A percentile compares a stretch with the other conserved stretches of the same genome.
phyloP scores from a whole-genome alignment of 495 filamentous ascomycete species.

The Xylaria venustula region DNA sequence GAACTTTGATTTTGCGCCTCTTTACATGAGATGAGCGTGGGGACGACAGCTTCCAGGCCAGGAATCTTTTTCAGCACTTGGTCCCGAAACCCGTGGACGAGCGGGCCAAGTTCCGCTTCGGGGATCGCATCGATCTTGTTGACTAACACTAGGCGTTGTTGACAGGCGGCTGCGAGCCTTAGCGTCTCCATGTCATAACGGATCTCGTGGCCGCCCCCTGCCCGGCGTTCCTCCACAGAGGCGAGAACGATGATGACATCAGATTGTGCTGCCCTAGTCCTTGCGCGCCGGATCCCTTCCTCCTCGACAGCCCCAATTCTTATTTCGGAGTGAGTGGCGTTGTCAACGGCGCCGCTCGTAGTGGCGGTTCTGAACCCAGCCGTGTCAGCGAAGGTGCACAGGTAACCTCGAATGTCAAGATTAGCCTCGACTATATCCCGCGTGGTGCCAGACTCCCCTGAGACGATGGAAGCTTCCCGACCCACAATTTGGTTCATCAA shows the following conservation, averaged over 20 bases:
- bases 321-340: slow-evolving; percentile 14
- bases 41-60: slow-evolving; percentile 23
- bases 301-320: slow-evolving; percentile 73
- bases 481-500: slow-evolving; percentile 90
- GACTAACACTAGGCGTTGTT: slow-evolving; percentile 66
- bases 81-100: slow-evolving; percentile 32
- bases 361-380: slow-evolving; percentile 66
- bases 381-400: slow-evolving; percentile 87
- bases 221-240: slow-evolving; percentile 56
- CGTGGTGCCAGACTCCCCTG: slow-evolving; percentile 86
- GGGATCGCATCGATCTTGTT: slow-evolving; percentile 76
- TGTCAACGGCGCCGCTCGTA: slow-evolving; percentile 14
- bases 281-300: slow-evolving; percentile 88
- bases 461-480: slow-evolving; percentile 91
- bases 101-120: slow-evolving; percentile 18
- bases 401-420: slow-evolving; percentile 84
- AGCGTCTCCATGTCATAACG: slow-evolving; percentile 49
- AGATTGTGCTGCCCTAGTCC: slow-evolving; percentile 73
- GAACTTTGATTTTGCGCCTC: slow-evolving; percentile 32
- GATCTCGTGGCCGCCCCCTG: slow-evolving; percentile 34
- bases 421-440: slow-evolving; percentile 91
- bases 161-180: slow-evolving; percentile 48
- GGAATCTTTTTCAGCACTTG: slow-evolving; percentile 30
- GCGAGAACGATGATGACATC: slow-evolving; percentile 83
- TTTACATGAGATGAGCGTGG: slow-evolving; percentile 29